Conservation (phyloP, 2,329 filamentous ascomycete species). For the Paracoccidioides lutzii region DNA sequence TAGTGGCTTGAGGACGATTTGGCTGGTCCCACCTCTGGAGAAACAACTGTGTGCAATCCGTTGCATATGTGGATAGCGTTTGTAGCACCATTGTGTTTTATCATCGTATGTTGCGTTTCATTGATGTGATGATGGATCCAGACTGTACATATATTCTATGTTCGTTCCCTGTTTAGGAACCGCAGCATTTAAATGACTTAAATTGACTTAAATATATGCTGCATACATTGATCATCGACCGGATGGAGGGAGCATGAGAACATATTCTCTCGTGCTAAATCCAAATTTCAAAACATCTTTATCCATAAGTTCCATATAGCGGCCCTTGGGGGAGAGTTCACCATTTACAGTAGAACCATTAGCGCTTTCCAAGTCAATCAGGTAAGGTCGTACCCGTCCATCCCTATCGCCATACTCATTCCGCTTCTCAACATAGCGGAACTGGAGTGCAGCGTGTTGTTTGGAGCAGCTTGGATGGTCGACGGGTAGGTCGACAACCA, state of each 20-base stretch:
- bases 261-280: constrained; percentile 79
- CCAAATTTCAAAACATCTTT: constrained; percentile 87
- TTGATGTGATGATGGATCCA: neutral
- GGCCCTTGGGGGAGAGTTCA: constrained; percentile 55
- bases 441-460: constrained; percentile 92
- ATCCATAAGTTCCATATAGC: constrained; percentile 75
- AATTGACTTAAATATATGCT: neutral
- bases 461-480: constrained; percentile 90
- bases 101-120: too few relatives aligned
- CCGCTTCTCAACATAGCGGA: constrained; percentile 67
- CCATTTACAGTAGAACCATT: constrained; percentile 82
- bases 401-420: constrained; percentile 79
- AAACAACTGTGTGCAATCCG: neutral
- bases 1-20: neutral
- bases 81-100: neutral
- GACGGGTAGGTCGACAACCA: constrained; percentile 69
- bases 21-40: too few relatives aligned
- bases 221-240: constrained; percentile 7
- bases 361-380: constrained; percentile 86
- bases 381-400: constrained; percentile 69
- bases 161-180: neutral
- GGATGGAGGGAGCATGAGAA: constrained; percentile 63
- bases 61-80: neutral
- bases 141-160: neutral
- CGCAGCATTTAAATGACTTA: constrained; percentile 3